Evolutionary conservation across 1,139 yeast species (phyloP).

Genomic region (Saccharomyces pastorianus): DNA sequence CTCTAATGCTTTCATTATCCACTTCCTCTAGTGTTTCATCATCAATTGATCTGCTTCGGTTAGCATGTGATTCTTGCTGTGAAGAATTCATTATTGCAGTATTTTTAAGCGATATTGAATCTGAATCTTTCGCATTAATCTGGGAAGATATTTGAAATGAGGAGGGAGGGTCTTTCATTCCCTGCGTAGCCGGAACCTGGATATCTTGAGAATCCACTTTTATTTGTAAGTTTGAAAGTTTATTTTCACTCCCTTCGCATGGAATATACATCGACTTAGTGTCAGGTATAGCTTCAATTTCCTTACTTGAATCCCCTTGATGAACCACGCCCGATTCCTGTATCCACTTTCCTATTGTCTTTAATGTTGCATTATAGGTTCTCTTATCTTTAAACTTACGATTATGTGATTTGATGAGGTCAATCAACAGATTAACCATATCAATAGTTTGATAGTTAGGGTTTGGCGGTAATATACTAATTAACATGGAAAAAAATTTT

Average conservation of each 20-base stretch:
- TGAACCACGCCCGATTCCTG: neutral
- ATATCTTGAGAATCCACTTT: neutral
- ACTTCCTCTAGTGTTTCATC: neutral
- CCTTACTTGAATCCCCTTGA: neutral
- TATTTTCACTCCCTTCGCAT: neutral
- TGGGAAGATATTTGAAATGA: neutral
- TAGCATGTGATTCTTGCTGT: neutral
- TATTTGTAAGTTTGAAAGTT: neutral
- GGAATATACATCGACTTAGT: neutral
- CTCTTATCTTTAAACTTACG: neutral
- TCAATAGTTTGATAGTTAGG: neutral
- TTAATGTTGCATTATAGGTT: neutral
- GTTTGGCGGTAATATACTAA: neutral
- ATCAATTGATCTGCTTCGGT: neutral
- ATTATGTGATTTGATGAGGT: neutral
- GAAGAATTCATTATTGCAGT: neutral
- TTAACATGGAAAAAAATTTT: neutral
- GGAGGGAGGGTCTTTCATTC: neutral
- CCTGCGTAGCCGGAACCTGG: constrained; percentile 14
- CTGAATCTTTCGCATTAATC: neutral
- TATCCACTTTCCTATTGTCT: neutral
- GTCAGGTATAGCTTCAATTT: neutral
- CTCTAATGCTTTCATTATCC: neutral
- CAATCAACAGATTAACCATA: neutral
- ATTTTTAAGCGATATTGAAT: neutral